A percentile compares a stretch with the other conserved stretches of the same genome.
Conservation (phyloP, 192 early-diverging fungal genomes). For the Entrophospora sp. region DNA sequence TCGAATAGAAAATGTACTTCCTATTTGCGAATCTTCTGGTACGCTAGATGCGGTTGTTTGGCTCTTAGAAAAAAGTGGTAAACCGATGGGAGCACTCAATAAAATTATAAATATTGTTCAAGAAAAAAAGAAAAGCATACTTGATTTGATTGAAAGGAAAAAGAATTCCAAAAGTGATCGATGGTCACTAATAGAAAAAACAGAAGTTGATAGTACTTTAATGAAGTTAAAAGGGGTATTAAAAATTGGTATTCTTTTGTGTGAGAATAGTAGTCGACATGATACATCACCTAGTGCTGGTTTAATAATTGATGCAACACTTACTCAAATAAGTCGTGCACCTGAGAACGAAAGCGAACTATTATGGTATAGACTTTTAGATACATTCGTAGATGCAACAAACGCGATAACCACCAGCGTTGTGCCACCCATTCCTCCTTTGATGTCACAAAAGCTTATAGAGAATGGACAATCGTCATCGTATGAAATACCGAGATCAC, state of each 20-base stretch:
- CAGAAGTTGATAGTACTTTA: constrained; percentile 34
- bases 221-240: constrained; percentile 47
- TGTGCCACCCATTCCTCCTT: constrained; percentile 3
- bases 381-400: constrained; percentile 49
- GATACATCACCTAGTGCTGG: constrained; percentile 23
- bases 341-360: constrained; percentile 40
- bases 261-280: constrained; percentile 36
- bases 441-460: constrained; percentile 14
- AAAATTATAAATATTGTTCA: constrained; percentile 47
- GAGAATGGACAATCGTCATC: constrained; percentile 11
- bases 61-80: constrained; percentile 50
- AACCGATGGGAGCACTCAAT: constrained; percentile 41
- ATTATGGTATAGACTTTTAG: constrained; percentile 47
- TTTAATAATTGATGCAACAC: constrained; percentile 7
- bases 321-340: constrained; percentile 4
- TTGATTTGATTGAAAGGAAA: constrained; percentile 33
- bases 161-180: constrained; percentile 24
- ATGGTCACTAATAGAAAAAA: constrained; percentile 46
- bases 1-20: constrained; percentile 33
- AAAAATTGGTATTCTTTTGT: constrained; percentile 48
- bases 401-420: constrained; percentile 31
- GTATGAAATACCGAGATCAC: background rate
- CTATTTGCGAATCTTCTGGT: constrained; percentile 37
- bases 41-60: constrained; percentile 53
- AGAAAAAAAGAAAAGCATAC: constrained; percentile 35